Base-by-base conservation (phyloP, 352 stramenopile genomes). In the Globisporangium echinulatum region DNA sequence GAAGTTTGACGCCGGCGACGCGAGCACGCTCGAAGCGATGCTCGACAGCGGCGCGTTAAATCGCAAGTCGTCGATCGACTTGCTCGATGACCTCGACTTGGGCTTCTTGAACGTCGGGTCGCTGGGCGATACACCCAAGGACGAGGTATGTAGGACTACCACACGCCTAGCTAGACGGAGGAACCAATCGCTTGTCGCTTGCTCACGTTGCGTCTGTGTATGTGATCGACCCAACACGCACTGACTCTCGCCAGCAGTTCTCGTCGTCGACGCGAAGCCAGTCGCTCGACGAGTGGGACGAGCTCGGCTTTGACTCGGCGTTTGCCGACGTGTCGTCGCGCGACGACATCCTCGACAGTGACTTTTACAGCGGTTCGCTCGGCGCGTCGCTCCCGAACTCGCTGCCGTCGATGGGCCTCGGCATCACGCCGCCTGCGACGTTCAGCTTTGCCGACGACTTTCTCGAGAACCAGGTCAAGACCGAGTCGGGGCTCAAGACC, bases 361-460 rank as follows among this genome's bases (percentile, higher is more conserved):
- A 94, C 42, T 91, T 92, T 43, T 92, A 91, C 71, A 79, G 79
- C 38, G 87, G 80, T 7, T 94, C 84, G n/a, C 61, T 94, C 7
- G 84, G 84, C 52, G 83, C 80, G n/a, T 92, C 82, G 9, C 68
- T 94, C 57, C 82, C 85, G 17, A 94, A 92, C 63, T 94, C 85
- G 48, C 66, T 94, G 60, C 85, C 85, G 46, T 92, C 85, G n/a
- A 90, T 94, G 79, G 85, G 85, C 5, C 62, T 94, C 2, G 85
- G 85, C 1, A 92, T 94, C 71, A 94, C 85, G 44, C 85, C 85
- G 7, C 85, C 85, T 5, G 79, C 77, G 38, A 79, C 79, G 49
- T 94, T 94, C 66, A 90, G 82, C 57, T 92, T 94, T 71, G 82
- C 77, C 0, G 85, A 94, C 49, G 82, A 94, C 47, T 92, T 94